A percentile compares a stretch with the other conserved stretches of the same genome.
These are phyloP conservation scores for Lobosporangium transversale DNA, from an alignment of 192 early-diverging fungal genomes.

Conservation along the genomic window DNA sequence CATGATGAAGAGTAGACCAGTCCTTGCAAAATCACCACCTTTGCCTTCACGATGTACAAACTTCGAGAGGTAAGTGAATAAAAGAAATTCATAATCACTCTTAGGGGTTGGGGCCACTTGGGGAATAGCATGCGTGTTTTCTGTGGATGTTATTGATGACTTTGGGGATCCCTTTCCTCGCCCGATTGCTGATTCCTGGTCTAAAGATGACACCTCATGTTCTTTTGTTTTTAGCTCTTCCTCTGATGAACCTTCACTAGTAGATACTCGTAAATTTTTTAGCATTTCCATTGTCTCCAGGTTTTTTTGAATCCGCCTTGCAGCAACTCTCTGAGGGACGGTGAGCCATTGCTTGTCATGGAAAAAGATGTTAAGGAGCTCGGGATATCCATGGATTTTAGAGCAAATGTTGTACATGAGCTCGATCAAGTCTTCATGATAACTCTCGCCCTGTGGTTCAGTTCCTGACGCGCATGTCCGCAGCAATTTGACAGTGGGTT, in stretches of 20 bases:
- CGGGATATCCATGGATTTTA: constrained; percentile 82
- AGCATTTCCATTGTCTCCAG: constrained; percentile 47
- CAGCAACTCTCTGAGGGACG: constrained; percentile 58
- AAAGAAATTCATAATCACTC: constrained; percentile 79
- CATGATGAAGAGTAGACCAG: constrained; percentile 85
- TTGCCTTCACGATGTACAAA: constrained; percentile 92
- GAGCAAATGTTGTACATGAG: constrained; percentile 82
- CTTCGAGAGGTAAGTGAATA: constrained; percentile 89
- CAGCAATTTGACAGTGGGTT: constrained; percentile 82
- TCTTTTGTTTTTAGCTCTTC: constrained; percentile 6
- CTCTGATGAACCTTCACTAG: neutral
- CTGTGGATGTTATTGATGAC: constrained; percentile 15
- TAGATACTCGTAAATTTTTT: constrained; percentile 17
- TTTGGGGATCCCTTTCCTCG: constrained; percentile 11
- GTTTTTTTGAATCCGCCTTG: constrained; percentile 35
- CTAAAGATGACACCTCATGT: constrained; percentile 12
- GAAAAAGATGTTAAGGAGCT: constrained; percentile 82
- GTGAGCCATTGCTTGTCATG: constrained; percentile 71
- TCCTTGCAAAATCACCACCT: constrained; percentile 86
- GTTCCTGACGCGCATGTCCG: constrained; percentile 67
- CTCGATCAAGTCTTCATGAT: constrained; percentile 72
- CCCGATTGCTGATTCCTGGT: constrained; percentile 13
- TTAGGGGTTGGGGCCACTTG: constrained; percentile 31
- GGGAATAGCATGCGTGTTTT: constrained; percentile 49
- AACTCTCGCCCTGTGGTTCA: constrained; percentile 59